Evolutionary conservation across 345 rosid genomes (phyloP).

Genomic region (Euclidium syriacum): DNA sequence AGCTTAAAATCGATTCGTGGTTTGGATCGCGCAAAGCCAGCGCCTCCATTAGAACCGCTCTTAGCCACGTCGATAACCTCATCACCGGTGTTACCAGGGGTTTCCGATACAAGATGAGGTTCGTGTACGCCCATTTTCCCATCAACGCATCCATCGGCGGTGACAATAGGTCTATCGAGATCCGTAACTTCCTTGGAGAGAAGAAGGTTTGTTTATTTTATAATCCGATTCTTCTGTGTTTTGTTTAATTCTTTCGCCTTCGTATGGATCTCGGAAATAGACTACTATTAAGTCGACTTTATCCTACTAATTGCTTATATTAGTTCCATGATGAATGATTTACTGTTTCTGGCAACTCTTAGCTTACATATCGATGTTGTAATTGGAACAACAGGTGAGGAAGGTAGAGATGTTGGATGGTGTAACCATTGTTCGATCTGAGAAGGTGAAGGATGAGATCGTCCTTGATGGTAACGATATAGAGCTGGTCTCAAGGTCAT

Average conservation of each 20-base stretch:
- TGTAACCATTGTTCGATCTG: conserved; percentile 50
- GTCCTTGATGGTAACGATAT: conserved; percentile 56
- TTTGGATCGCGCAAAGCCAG: conserved; percentile 37
- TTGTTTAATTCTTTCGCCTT: neutral
- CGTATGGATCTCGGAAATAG: neutral
- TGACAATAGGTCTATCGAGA: conserved; percentile 33
- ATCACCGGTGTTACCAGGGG: conserved; percentile 51
- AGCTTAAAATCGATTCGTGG: conserved; percentile 40
- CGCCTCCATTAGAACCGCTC: conserved; percentile 39
- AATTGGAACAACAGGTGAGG: conserved; percentile 35
- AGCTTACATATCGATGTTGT: neutral
- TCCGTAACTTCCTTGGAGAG: conserved; percentile 50
- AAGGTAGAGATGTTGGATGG: conserved; percentile 62
- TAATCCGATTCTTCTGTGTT: neutral
- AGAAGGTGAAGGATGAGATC: conserved; percentile 63
- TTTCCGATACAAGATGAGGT: conserved; percentile 54
- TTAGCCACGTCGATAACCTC: conserved; percentile 36
- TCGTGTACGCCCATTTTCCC: conserved; percentile 51
- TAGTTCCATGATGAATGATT: neutral
- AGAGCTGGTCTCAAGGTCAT: conserved; percentile 56
- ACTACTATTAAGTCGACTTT: neutral
- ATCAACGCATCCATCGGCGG: conserved; percentile 47
- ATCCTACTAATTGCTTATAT: neutral
- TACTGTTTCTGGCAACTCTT: neutral
- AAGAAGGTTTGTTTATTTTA: conserved; percentile 32